Percentiles rank a stretch among this genome's conserved stretches.
Evolutionary conservation across 2,329 filamentous ascomycete species (phyloP).

Genomic region (Polychaeton citri): DNA sequence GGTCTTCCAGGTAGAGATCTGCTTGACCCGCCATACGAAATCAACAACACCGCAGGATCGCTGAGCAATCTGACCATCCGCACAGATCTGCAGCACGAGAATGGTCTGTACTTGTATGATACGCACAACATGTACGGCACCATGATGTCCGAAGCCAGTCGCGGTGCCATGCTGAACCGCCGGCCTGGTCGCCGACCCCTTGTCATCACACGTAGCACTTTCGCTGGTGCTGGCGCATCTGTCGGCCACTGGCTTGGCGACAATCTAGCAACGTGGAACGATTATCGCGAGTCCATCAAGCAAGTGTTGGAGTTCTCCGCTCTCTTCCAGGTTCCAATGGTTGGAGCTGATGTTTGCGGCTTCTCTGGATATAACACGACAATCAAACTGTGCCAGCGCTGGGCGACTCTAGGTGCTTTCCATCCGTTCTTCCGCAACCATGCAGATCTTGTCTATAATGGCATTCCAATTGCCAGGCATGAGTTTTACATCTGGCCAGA

Average conservation of each 20-base stretch:
- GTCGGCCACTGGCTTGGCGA: conserved; percentile 50
- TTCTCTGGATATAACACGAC: conserved; percentile 55
- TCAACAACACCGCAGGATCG: conserved; percentile 46
- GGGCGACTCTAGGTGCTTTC: conserved; percentile 59
- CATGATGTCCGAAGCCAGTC: conserved; percentile 57
- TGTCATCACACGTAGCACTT: conserved; percentile 64
- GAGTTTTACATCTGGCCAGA: conserved; percentile 60
- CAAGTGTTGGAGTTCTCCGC: conserved; percentile 33
- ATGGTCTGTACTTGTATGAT: conserved; percentile 57
- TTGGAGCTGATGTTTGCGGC: conserved; percentile 58
- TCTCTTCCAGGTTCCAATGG: conserved; percentile 35
- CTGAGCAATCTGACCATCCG: conserved; percentile 40
- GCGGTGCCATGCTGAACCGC: conserved; percentile 51
- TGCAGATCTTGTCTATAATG: conserved; percentile 41
- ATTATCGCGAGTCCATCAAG: conserved; percentile 29
- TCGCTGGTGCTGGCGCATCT: conserved; percentile 53
- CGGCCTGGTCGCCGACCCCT: conserved; percentile 53
- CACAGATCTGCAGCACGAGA: conserved; percentile 54
- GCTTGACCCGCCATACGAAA: conserved; percentile 50
- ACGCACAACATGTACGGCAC: conserved; percentile 66
- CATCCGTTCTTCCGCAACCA: conserved; percentile 66
- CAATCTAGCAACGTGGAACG: conserved; percentile 31
- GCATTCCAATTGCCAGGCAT: conserved; percentile 38
- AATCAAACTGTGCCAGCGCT: conserved; percentile 59
- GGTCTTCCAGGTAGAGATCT: conserved; percentile 52